phyloP scores from a whole-genome alignment of 495 filamentous ascomycete genomes.

The Penicillium fimorum region DNA sequence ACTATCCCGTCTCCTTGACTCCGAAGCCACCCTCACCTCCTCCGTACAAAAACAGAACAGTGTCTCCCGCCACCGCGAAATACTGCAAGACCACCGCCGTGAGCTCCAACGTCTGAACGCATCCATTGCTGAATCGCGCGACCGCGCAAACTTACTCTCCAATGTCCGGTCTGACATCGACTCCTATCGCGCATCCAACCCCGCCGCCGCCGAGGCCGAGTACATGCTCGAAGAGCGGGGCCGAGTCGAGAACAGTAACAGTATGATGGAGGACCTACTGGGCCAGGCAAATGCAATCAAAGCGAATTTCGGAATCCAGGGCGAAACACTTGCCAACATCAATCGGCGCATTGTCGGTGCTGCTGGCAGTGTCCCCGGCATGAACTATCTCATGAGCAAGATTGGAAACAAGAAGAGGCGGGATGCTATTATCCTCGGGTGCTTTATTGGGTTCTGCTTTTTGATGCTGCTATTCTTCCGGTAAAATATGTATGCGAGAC shows the following conservation, averaged over 20 bases:
- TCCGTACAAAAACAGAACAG: slow-evolving; percentile 95
- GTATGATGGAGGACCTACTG: slow-evolving; percentile 83
- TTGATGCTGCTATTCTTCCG: slow-evolving; percentile 81
- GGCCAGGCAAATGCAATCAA: slow-evolving; percentile 97
- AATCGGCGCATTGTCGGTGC: slow-evolving; percentile 85
- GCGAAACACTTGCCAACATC: slow-evolving; percentile 81
- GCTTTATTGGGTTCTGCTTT: slow-evolving; percentile 88
- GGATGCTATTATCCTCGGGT: slow-evolving; percentile 89
- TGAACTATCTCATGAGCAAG: slow-evolving; percentile 88
- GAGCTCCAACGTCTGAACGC: slow-evolving; percentile 73
- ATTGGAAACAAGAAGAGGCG: slow-evolving; percentile 94
- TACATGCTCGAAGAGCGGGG: slow-evolving; percentile 94
- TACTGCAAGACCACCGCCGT: slow-evolving; percentile 80
- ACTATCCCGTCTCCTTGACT: slow-evolving; percentile 87
- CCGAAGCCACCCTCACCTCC: slow-evolving; percentile 82
- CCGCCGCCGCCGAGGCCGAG: slow-evolving; percentile 79
- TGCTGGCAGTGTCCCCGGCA: slow-evolving; percentile 85
- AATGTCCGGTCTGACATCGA: slow-evolving; percentile 90
- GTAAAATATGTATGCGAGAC: slow-evolving; percentile 35
- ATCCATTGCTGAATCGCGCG: slow-evolving; percentile 67
- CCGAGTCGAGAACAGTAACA: slow-evolving; percentile 82
- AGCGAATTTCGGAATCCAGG: slow-evolving; percentile 82
- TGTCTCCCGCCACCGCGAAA: slow-evolving; percentile 85
- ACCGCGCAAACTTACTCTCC: slow-evolving; percentile 86
- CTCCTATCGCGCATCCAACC: slow-evolving; percentile 79